Evolutionary conservation across 179 eudicot species (phyloP).

Genomic region (Sideroxylon spinosum): DNA sequence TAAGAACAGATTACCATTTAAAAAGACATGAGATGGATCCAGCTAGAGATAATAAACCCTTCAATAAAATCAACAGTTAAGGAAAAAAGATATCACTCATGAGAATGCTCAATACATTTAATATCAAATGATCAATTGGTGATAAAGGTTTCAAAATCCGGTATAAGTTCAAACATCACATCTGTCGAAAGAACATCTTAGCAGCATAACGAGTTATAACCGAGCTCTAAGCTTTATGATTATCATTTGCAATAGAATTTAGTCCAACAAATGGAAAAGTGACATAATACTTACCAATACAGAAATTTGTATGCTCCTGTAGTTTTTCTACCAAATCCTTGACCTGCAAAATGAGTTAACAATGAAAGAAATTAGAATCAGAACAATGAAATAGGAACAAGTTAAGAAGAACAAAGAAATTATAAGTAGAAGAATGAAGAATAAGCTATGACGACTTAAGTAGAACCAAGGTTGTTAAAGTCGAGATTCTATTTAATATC

Average conservation of each 20-base stretch:
- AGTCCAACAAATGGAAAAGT: neutral
- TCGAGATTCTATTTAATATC: too few relatives aligned
- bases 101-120: neutral
- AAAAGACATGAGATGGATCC: neutral
- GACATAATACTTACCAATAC: conserved; percentile 53
- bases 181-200: neutral
- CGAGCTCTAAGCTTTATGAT: neutral
- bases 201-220: neutral
- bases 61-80: neutral
- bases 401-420: neutral
- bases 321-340: conserved; percentile 50
- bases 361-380: neutral
- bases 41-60: neutral
- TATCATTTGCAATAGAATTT: neutral
- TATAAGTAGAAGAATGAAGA: neutral
- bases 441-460: neutral
- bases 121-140: neutral
- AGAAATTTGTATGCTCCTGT: conserved; percentile 55
- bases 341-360: conserved; percentile 46
- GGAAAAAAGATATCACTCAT: neutral
- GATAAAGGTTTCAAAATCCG: neutral
- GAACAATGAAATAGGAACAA: neutral
- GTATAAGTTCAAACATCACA: neutral
- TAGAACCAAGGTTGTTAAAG: too few relatives aligned
- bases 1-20: neutral